Conservation (phyloP, 371 early-diverging fungal species). For the Parasitella parasitica region DNA sequence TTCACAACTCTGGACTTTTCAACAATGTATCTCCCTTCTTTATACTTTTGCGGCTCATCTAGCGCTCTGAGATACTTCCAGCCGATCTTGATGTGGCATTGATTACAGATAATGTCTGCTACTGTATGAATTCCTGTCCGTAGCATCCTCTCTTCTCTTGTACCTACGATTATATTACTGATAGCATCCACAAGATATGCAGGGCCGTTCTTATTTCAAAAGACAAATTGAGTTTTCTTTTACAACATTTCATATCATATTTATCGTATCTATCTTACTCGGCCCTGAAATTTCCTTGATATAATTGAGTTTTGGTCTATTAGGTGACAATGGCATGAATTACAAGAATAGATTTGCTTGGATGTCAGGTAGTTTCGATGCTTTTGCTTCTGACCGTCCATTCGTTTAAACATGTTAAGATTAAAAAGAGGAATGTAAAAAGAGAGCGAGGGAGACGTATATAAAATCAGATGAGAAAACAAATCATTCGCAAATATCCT, state of each 20-base stretch:
- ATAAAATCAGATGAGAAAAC: not conserved
- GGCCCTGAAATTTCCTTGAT: constrained; percentile 23
- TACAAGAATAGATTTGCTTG: constrained; percentile 7
- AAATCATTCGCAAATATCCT: not conserved
- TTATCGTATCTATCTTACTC: too few relatives aligned
- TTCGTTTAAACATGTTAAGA: not conserved
- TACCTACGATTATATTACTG: constrained; percentile 62
- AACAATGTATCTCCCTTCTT: constrained; percentile 74
- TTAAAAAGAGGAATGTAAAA: not conserved
- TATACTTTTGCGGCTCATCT: constrained; percentile 73
- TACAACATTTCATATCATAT: not conserved
- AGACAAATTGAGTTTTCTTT: not conserved
- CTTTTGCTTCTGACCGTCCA: constrained; percentile 5
- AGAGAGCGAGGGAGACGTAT: not conserved
- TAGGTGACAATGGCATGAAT: constrained; percentile 20
- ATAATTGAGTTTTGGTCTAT: constrained; percentile 16
- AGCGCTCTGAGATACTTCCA: constrained; percentile 56
- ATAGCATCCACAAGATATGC: constrained; percentile 71
- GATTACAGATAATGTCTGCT: constrained; percentile 68
- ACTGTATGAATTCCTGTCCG: constrained; percentile 84
- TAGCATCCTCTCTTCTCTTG: constrained; percentile 65
- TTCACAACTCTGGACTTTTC: constrained; percentile 54
- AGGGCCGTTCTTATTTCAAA: constrained; percentile 54
- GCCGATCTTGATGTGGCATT: constrained; percentile 70
- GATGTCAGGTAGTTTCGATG: constrained; percentile 11